Percentiles rank a stretch among this genome's conserved stretches.
Evolutionary conservation across 139 green algal genomes (phyloP).

Genomic region (Mychonastes homosphaera): DNA sequence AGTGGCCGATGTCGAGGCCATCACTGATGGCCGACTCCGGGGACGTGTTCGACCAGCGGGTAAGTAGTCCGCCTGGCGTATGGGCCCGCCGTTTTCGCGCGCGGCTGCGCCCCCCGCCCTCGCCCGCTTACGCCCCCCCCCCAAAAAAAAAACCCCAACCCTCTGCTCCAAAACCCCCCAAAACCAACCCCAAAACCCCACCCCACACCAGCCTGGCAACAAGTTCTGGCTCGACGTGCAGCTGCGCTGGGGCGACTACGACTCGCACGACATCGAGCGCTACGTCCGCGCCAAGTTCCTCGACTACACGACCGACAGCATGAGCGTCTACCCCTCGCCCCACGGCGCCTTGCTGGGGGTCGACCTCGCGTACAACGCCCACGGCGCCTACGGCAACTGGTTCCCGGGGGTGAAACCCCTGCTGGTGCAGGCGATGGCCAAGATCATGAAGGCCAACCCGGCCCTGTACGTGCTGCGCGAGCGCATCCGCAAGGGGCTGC

Average conservation of each 20-base stretch:
- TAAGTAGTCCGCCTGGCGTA: background rate
- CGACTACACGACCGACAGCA: constrained; percentile 99
- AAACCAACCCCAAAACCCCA: constrained; percentile 93
- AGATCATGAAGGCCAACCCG: constrained; percentile 99
- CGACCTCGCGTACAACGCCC: constrained; percentile 98
- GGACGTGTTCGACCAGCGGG: constrained; percentile 79
- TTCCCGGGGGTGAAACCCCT: constrained; percentile 96
- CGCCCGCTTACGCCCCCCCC: background rate
- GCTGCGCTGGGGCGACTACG: constrained; percentile 95
- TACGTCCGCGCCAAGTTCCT: constrained; percentile 98
- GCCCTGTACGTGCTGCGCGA: constrained; percentile 98
- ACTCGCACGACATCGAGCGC: constrained; percentile 97
- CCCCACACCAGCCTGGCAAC: too few relatives aligned
- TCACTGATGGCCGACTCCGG: constrained; percentile 88
- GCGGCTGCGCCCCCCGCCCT: background rate
- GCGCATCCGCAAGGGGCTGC: constrained; percentile 94
- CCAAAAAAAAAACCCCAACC: background rate
- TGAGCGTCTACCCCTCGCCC: constrained; percentile 97
- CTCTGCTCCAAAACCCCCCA: background rate
- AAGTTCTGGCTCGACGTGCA: constrained; percentile 98
- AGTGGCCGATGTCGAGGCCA: constrained; percentile 92
- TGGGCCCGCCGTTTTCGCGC: background rate
- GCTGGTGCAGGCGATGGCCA: constrained; percentile 81
- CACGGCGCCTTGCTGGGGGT: constrained; percentile 95
- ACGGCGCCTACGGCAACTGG: constrained; percentile 95